Conservation (phyloP, 805 yeast species). For the Candida silvicultrix region DNA sequence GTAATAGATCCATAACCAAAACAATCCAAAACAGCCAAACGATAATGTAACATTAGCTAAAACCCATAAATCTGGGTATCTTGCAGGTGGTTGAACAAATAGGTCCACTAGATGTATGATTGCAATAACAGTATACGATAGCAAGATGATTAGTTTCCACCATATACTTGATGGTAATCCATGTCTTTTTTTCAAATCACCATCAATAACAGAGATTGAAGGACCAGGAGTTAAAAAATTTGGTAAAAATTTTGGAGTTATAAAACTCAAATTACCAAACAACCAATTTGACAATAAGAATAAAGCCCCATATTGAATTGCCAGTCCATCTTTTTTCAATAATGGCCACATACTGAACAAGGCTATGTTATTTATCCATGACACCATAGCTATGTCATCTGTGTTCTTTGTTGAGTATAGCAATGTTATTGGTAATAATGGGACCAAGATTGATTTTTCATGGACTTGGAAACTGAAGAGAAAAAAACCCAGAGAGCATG, state of each 20-base stretch:
- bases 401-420: slow-evolving; percentile 47
- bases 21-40: slow-evolving; percentile 65
- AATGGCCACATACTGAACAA: slow-evolving; percentile 87
- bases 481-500: slow-evolving; percentile 82
- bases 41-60: slow-evolving; percentile 68
- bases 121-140: slow-evolving; percentile 46
- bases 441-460: slow-evolving; percentile 85
- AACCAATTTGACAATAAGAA: slow-evolving; percentile 72
- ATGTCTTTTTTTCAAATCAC: slow-evolving; percentile 29
- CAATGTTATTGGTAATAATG: slow-evolving; percentile 78
- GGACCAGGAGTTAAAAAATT: slow-evolving; percentile 39
- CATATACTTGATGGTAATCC: slow-evolving; percentile 43
- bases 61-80: slow-evolving; percentile 83
- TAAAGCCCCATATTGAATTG: slow-evolving; percentile 63
- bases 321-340: slow-evolving; percentile 66
- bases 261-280: slow-evolving; percentile 55
- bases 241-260: slow-evolving; percentile 39
- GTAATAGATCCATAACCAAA: slow-evolving; percentile 79
- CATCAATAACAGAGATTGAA: slow-evolving; percentile 27
- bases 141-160: slow-evolving; percentile 44
- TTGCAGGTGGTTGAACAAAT: slow-evolving; percentile 42
- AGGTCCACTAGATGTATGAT: slow-evolving; percentile 50
- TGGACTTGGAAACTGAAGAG: slow-evolving; percentile 94
- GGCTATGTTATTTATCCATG: slow-evolving; percentile 84
- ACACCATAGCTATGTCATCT: slow-evolving; percentile 61